Conservation (phyloP, 1,139 yeast species). For the Candida pseudoviswanathii region DNA sequence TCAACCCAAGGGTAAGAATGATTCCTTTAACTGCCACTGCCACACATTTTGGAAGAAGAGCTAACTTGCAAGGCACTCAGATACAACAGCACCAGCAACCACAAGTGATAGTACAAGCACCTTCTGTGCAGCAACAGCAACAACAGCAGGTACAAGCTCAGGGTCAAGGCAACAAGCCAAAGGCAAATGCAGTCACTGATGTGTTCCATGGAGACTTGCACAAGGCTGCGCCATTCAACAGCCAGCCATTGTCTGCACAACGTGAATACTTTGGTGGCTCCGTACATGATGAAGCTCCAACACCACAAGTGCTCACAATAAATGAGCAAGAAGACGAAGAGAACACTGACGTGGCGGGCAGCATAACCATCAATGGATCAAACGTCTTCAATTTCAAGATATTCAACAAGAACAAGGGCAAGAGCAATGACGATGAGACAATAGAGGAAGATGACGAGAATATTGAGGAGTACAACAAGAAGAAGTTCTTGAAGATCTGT, state of each 20-base stretch:
- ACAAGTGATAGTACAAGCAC: slow-evolving; percentile 3
- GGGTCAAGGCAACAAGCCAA: background rate
- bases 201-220: slow-evolving; percentile 52
- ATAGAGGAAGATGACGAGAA: background rate
- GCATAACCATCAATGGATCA: slow-evolving; percentile 47
- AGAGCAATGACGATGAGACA: slow-evolving; percentile 6
- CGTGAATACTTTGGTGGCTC: slow-evolving; percentile 39
- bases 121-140: background rate
- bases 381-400: slow-evolving; percentile 45
- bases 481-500: slow-evolving; percentile 52
- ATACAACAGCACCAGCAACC: slow-evolving; percentile 6
- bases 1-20: slow-evolving; percentile 11
- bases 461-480: slow-evolving; percentile 5
- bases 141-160: background rate
- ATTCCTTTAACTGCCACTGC: slow-evolving; percentile 14
- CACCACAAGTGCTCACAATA: slow-evolving; percentile 5
- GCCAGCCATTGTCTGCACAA: slow-evolving; percentile 61
- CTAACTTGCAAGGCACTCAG: slow-evolving; percentile 1
- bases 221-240: slow-evolving; percentile 51
- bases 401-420: slow-evolving; percentile 19
- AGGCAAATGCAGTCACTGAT: slow-evolving; percentile 37
- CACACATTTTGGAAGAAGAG: slow-evolving; percentile 12
- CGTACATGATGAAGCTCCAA: slow-evolving; percentile 26
- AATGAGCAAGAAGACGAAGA: slow-evolving; percentile 7
- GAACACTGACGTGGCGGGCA: slow-evolving; percentile 41